Conservation (phyloP, 139 green algal genomes). For the Penium margaritaceum region DNA sequence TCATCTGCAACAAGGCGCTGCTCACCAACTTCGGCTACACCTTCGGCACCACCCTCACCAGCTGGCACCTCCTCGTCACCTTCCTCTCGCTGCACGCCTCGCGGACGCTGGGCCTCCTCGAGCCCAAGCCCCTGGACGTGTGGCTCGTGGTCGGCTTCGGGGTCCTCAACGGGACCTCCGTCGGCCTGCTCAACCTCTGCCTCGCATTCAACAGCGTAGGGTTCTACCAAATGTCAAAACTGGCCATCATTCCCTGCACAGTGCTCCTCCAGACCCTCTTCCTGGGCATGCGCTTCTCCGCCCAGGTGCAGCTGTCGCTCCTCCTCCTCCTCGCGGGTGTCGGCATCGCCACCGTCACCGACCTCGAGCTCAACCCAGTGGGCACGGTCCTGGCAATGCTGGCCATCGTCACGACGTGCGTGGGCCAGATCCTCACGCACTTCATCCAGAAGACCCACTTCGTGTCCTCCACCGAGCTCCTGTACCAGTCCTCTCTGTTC, state of each 20-base stretch:
- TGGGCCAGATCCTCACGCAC: constrained; percentile 49
- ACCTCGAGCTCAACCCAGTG: constrained; percentile 49
- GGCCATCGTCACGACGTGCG: constrained; percentile 49
- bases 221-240: constrained; percentile 59
- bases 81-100: constrained; percentile 38
- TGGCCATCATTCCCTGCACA: constrained; percentile 55
- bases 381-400: constrained; percentile 34
- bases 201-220: constrained; percentile 54
- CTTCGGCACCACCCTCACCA: constrained; percentile 47
- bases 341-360: constrained; percentile 50
- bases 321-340: constrained; percentile 34
- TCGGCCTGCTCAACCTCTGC: constrained; percentile 51
- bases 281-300: constrained; percentile 47
- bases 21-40: constrained; percentile 42
- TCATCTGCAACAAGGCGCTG: constrained; percentile 54
- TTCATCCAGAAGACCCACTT: constrained; percentile 49
- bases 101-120: constrained; percentile 30
- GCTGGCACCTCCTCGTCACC: constrained; percentile 49
- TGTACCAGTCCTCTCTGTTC: constrained; percentile 50
- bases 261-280: constrained; percentile 47
- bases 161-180: constrained; percentile 44
- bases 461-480: constrained; percentile 49
- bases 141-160: constrained; percentile 39
- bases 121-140: constrained; percentile 38
- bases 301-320: constrained; percentile 27